Base-by-base conservation (phyloP, 768 basidiomycete species). In the Pisolithus orientalis region DNA sequence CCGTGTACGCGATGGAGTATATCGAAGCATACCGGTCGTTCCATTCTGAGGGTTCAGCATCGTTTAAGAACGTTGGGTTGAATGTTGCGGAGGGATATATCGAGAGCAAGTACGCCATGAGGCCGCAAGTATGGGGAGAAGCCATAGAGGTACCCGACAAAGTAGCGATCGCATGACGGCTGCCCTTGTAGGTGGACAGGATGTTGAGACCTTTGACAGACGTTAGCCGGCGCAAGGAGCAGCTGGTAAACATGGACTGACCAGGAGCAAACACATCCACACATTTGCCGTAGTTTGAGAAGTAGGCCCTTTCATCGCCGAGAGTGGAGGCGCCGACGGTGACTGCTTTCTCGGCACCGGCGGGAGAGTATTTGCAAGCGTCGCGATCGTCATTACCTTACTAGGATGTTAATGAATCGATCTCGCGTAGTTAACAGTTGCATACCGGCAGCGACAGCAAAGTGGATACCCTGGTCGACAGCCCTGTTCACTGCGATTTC, bases 61-160 rank as follows among this genome's bases (percentile, higher is more conserved):
- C 68, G 21, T 66, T 54, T 51, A 69, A 62, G 54, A 82, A 60
- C 5, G 58, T 50, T 16, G 86, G 85, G 66, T 82, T 64, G 67
- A 90, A 90, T 1, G 74, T 68, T 46, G 68, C 58, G 0, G 83
- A 83, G 4, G 87, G 88, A 72, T 94, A 88, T 62, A 95, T 79
- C 25, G 91, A 93, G 53, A 98, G 80, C 57, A 93, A 79, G 78
- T 98, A 98, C 11, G 94, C 94, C 48, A 91, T 72, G 50, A 96
- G 72, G 59, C 95, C 95, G 52, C 90, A 89, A 40, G 81, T 84
- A 72, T 95, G 94, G 44, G 95, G 95, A 6, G 90, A 90, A 13
- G 94, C 94, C 93, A 96, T 96, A 14, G 89, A 92, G 7, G 92
- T 94, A 40, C 92, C 92, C 1, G 90, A 92, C 59, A 96, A 80